Evolutionary conservation across 108 stramenopile genomes (phyloP).

Genomic region (Discostella pseudostelligera): DNA sequence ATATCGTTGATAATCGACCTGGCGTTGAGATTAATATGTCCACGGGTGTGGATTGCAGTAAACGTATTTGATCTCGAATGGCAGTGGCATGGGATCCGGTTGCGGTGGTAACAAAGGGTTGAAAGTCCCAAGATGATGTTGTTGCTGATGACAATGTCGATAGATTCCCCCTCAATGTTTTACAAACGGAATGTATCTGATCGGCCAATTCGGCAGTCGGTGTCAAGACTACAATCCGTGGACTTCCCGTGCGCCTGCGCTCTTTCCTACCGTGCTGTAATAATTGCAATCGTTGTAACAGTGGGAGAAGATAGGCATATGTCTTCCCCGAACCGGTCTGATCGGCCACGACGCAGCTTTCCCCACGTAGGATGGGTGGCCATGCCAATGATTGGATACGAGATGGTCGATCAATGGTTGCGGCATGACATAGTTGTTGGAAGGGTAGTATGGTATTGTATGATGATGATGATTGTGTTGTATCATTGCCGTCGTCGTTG

Average conservation of each 20-base stretch:
- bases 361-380: conserved; percentile 62
- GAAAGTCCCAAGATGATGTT: conserved; percentile 41
- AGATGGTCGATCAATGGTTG: conserved; percentile 64
- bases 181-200: conserved; percentile 74
- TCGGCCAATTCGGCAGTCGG: conserved; percentile 94
- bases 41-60: conserved; percentile 61
- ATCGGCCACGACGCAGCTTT: conserved; percentile 85
- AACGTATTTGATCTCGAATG: conserved; percentile 83
- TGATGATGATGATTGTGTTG: neutral
- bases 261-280: neutral
- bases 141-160: conserved; percentile 29
- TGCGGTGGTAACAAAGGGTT: conserved; percentile 61
- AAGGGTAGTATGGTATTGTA: conserved; percentile 28
- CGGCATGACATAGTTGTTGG: conserved; percentile 56
- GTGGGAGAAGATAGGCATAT: conserved; percentile 86
- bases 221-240: conserved; percentile 69
- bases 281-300: conserved; percentile 50
- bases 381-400: conserved; percentile 81
- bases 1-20: conserved; percentile 85
- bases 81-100: conserved; percentile 60
- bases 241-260: conserved; percentile 45
- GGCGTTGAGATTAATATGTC: conserved; percentile 92
- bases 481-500: conserved; percentile 6
- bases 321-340: conserved; percentile 96
- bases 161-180: conserved; percentile 33